Evolutionary conservation across 164 flowering plant species (phyloP).

Genomic region (Taxillus chinensis): DNA sequence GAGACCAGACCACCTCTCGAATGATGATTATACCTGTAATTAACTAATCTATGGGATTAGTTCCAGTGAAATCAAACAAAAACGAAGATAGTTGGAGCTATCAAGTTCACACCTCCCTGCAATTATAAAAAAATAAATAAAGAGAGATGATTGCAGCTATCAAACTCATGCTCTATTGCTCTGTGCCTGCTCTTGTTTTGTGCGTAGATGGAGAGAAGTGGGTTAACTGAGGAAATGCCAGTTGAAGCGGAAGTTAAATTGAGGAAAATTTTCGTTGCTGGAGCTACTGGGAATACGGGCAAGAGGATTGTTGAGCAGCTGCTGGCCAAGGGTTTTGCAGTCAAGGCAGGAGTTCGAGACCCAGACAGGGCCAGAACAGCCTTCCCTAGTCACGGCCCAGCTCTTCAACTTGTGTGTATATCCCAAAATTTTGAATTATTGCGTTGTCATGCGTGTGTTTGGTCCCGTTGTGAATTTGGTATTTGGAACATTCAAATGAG

Average conservation of each 20-base stretch:
- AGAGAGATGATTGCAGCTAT: too few species aligned
- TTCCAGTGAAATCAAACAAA: too few species aligned
- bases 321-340: conserved; percentile 67
- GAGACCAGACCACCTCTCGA: too few species aligned
- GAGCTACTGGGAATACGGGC: conserved; percentile 90
- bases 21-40: too few species aligned
- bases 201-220: conserved; percentile 52
- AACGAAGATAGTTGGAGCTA: too few species aligned
- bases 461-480: not conserved
- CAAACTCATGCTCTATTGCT: too few species aligned
- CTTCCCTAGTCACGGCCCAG: conserved; percentile 35
- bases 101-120: too few species aligned
- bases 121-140: too few species aligned
- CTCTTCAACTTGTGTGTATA: conserved; percentile 59
- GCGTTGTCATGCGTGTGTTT: not conserved
- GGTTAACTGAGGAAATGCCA: conserved; percentile 24
- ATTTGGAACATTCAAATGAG: too few species aligned
- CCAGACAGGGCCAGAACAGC: conserved; percentile 49
- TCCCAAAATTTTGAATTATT: too few species aligned
- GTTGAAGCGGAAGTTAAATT: conserved; percentile 11
- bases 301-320: conserved; percentile 84
- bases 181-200: too few species aligned
- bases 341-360: conserved; percentile 87
- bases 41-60: too few species aligned
- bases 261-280: conserved; percentile 85